Evolutionary conservation across 371 early-diverging fungal species (phyloP), one percentile per base, ranked within the genome.

Genomic region (Apophysomyces trapeziformis): DNA sequence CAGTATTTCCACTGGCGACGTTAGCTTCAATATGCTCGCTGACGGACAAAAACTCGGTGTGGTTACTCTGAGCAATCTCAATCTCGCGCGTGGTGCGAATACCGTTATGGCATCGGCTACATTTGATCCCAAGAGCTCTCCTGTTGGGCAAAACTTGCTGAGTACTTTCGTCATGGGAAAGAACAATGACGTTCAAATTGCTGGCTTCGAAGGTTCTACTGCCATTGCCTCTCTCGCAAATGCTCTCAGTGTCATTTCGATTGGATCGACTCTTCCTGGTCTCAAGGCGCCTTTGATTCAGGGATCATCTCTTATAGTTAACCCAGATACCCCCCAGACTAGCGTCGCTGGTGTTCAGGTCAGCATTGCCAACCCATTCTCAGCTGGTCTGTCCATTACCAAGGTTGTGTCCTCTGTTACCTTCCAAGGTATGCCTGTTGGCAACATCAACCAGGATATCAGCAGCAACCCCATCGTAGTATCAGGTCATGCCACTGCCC

Each of bases 311-410:
- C 63, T 86, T 38, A 71, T 72, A n/a, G 80, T 86, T 21, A 66
- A 73, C 7, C 66, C 72, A 6, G 70, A 77, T 37, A 79, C 85
- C 7, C 61, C 79, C n/a, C 65, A 64, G 39, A 74, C 76, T 14
- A 77, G 79, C 32, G 36, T 83, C 39, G 84, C 81, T 26, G 65
- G 70, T 64, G 79, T 84, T 5, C 70, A 75, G 7, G 85, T 86
- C 54, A 77, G 73, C 0, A 74, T 84, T 58, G 78, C 81, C 64
- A 83, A 86, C 58, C 87, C 87, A 14, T 86, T 86, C 72, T 75
- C 75, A 13, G 81, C 84, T 64, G 68, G 77, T 32, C 71, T 86
- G 61, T 65, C 65, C 21, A 85, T 86, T 46, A 64, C 82, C 38
- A 77, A 76, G 32, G 81, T 86, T 44, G 65, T 72, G 36, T 72